phyloP scores from a whole-genome alignment of 768 basidiomycete genomes.

The Tubosaeta sp. region DNA sequence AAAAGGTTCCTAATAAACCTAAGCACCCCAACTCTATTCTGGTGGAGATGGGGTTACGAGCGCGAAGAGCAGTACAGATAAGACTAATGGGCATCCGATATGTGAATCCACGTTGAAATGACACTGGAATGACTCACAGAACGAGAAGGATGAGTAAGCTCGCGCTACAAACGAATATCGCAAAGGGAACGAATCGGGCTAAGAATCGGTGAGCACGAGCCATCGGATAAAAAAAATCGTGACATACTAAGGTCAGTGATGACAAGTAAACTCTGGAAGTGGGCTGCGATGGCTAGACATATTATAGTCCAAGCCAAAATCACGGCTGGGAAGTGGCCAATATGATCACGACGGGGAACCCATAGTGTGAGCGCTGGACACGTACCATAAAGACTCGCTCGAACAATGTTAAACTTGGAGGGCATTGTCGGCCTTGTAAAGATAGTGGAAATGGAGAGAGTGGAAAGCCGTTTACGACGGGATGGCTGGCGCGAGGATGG shows the following conservation, averaged over 20 bases:
- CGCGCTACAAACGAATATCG: slow-evolving; percentile 72
- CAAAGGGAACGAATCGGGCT: slow-evolving; percentile 87
- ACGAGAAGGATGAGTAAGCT: slow-evolving; percentile 64
- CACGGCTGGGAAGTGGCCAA: slow-evolving; percentile 38
- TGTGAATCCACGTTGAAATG: not conserved
- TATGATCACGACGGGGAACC: slow-evolving; percentile 4
- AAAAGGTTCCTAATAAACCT: slow-evolving; percentile 69
- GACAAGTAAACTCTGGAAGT: slow-evolving; percentile 67
- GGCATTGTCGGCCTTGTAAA: slow-evolving; percentile 51
- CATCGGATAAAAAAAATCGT: not conserved
- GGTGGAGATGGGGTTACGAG: slow-evolving; percentile 75
- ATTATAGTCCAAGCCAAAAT: slow-evolving; percentile 74
- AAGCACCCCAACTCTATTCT: slow-evolving; percentile 70
- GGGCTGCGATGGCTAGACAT: slow-evolving; percentile 74
- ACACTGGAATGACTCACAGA: slow-evolving; percentile 45
- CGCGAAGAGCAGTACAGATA: slow-evolving; percentile 58
- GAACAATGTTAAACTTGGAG: slow-evolving; percentile 65
- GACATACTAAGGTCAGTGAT: slow-evolving; percentile 76
- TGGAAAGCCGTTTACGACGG: slow-evolving; percentile 32
- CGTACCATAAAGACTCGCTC: slow-evolving; percentile 66
- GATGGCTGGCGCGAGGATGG: slow-evolving; percentile 27
- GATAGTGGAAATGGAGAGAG: slow-evolving; percentile 27
- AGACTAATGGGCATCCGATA: slow-evolving; percentile 39
- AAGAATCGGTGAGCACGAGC: slow-evolving; percentile 6
- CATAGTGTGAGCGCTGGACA: not conserved